Evolutionary conservation across 495 filamentous ascomycete genomes (phyloP), one percentile per base, ranked within the genome.

Genomic region (Penicillium canariense): DNA sequence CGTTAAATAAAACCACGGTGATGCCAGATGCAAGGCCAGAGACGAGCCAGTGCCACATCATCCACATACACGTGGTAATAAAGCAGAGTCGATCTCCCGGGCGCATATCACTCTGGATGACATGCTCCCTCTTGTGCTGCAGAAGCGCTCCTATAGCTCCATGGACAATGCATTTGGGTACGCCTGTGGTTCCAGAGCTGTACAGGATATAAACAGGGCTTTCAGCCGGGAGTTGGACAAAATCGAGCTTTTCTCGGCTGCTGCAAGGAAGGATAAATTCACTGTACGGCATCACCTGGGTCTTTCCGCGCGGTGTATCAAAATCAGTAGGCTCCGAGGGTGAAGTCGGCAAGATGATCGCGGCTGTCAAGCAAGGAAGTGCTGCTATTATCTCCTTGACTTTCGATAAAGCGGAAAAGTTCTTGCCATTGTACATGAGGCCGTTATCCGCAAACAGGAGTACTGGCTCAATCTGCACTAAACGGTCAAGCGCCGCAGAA

Each of bases 91-190:
- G 20, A 84, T 78, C 17, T 59, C 78, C 65, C 0, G 78, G 52
- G 2, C 66, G 65, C 23, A 77, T 54, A 22, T 81, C 78, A 25
- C 80, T 69, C 66, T 90, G 85, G n/a, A 90, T 67, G 4, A 68
- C 66, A 12, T 69, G 68, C 62, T 91, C 87, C 62, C 89, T 90
- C 54, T 61, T 68, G 2, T 65, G 65, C 57, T 77, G 59, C 25
- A 62, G 28, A 6, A 62, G 23, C 0, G 56, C 49, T 5, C 56
- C 60, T n/a, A 57, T 57, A 0, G 56, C 60, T n/a, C 44, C 56
- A 26, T 92, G 88, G 14, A 89, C 84, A 58, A 92, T 92, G 64
- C 88, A 89, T 60, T 92, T 92, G 3, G 88, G 88, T 26, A 88
- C 80, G 2, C 87, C 88, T 3, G 88, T 92, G 0, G 88, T 92